Evolutionary conservation across 495 filamentous ascomycete species (phyloP).

Genomic region (Evansstolkia leycettana): DNA sequence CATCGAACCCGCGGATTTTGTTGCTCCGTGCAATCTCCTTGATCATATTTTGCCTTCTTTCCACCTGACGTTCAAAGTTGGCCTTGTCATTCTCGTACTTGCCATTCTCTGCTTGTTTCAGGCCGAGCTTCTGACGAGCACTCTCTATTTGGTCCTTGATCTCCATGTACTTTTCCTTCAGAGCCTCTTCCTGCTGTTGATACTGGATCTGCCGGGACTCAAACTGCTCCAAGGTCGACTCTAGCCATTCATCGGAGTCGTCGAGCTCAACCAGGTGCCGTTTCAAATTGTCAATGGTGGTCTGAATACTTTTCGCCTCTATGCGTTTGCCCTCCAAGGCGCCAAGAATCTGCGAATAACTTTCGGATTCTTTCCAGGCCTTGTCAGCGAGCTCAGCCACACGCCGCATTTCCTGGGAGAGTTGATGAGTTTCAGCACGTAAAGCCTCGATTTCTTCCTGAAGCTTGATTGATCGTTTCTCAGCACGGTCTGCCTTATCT

Average conservation of each 20-base stretch:
- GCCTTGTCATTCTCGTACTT: slow-evolving; percentile 76
- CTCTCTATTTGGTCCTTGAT: slow-evolving; percentile 50
- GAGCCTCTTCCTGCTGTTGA: slow-evolving; percentile 46
- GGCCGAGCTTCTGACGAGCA: slow-evolving; percentile 42
- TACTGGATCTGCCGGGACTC: slow-evolving; percentile 57
- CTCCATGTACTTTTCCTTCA: slow-evolving; percentile 47
- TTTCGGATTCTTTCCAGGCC: slow-evolving; percentile 47
- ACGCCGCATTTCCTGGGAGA: slow-evolving; percentile 43
- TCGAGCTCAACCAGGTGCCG: slow-evolving; percentile 58
- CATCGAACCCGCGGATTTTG: slow-evolving; percentile 73
- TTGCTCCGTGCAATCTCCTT: slow-evolving; percentile 68
- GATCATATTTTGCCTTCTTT: slow-evolving; percentile 56
- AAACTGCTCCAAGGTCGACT: slow-evolving; percentile 68
- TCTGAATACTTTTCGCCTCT: slow-evolving; percentile 47
- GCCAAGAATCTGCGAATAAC: slow-evolving; percentile 52
- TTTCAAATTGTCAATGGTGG: slow-evolving; percentile 57
- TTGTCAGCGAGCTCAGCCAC: slow-evolving; percentile 43
- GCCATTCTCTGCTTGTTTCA: slow-evolving; percentile 73
- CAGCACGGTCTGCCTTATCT: slow-evolving; percentile 62
- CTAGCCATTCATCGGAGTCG: slow-evolving; percentile 69
- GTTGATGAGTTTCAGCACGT: slow-evolving; percentile 40
- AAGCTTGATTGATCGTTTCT: slow-evolving; percentile 51
- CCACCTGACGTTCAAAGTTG: slow-evolving; percentile 69
- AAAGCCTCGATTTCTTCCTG: slow-evolving; percentile 62
- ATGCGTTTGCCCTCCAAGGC: slow-evolving; percentile 64